Evolutionary conservation across 2,329 filamentous ascomycete species (phyloP), one percentile per base, ranked within the genome.

Genomic region (Fusarium sambucinum): DNA sequence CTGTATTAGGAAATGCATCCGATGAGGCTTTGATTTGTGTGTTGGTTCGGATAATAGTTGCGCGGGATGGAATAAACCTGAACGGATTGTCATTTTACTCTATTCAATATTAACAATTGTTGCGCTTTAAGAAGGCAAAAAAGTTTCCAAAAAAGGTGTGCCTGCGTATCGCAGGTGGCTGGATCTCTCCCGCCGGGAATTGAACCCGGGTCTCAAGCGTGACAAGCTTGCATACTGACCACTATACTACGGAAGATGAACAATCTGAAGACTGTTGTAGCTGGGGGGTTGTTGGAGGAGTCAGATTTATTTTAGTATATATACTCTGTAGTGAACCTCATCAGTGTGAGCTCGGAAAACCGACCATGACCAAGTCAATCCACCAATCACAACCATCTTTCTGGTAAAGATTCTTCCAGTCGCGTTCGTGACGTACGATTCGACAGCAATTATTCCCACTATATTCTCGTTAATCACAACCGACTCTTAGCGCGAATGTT

Each of bases 201-300:
- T 64, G 61, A 64, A 64, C 61, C 59, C 61, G 61, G 61, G 61
- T 64, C 59, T 64, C 61, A 64, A 64, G 61, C 61, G 60, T 63
- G 60, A 63, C 60, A 63, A 63, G 60, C 60, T 63, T 63, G 60
- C 60, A 63, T 63, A 63, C 60, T 63, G 59, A 63, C 60, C 60
- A 63, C 60, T 64, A 64, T 64, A 64, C 61, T 64, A 64, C 59
- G 61, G 59, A 64, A 64, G 61, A 63, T 32, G 19, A 53, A 12
- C 59, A 60, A 21, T 30, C 51, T 57, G 11, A 8, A 8, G 35
- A 38, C 35, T 38, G 35, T 19, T 38, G 35, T 38, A 38, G 35
- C 10, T 38, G 35, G 32, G 42, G 50, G 45, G 63, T 64, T 42
- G 30, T 33, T 64, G 16, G 8, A 21, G 8, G 10, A 2, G 7